Conservation (phyloP, 345 rosid genomes). For the Populus simonii region DNA sequence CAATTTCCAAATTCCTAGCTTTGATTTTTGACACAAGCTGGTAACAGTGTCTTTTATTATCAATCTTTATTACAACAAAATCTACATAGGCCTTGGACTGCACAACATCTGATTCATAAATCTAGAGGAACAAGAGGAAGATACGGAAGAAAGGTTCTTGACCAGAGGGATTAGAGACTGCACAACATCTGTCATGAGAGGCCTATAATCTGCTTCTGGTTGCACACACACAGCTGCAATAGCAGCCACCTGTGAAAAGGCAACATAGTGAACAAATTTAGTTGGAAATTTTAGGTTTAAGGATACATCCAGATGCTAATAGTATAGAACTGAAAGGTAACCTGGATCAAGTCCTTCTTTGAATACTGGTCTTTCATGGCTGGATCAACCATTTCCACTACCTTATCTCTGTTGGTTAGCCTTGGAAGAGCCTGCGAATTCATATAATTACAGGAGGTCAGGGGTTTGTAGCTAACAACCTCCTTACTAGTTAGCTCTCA, state of each 20-base stretch:
- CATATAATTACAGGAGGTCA: neutral
- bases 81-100: constrained; percentile 23
- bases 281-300: neutral
- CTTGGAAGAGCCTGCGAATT: constrained; percentile 77
- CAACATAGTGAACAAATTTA: neutral
- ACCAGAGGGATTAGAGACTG: constrained; percentile 81
- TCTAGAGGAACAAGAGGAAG: constrained; percentile 41
- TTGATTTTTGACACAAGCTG: neutral
- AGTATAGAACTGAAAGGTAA: constrained; percentile 11
- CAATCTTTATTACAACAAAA: neutral
- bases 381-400: constrained; percentile 80
- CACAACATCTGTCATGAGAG: constrained; percentile 90
- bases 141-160: constrained; percentile 43
- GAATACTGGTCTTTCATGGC: constrained; percentile 54
- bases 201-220: constrained; percentile 85
- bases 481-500: neutral
- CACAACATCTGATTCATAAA: constrained; percentile 20
- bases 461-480: neutral
- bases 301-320: neutral
- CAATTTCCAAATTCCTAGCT: neutral
- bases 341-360: constrained; percentile 84
- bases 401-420: constrained; percentile 64
- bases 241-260: constrained; percentile 63
- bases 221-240: constrained; percentile 93
- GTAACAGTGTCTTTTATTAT: neutral